Evolutionary conservation across 495 filamentous ascomycete species (phyloP), one percentile per base, ranked within the genome.

Genomic region (Filosporella fistucella): DNA sequence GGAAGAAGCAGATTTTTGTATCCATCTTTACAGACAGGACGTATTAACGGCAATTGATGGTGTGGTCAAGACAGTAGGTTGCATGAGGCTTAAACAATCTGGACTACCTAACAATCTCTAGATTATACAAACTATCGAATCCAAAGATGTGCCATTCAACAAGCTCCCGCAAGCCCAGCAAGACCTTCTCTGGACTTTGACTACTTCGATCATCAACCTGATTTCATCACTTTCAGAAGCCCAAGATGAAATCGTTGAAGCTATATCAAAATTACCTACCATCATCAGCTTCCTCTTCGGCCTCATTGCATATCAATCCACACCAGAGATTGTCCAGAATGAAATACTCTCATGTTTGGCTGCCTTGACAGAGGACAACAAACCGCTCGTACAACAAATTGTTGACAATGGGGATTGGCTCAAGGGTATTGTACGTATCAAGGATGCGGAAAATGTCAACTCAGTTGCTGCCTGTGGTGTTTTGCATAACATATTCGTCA

Each of bases 1-100:
- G 47, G 80, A 83, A 53, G 78, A 81, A 45, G 63, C 67, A 6
- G 77, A 80, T 47, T 81, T 83, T 37, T 77, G 76, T 46, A 63
- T 84, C n/a, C 76, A 82, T 45, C 57, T 84, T 43, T 82, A 70
- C 49, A 62, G 80, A 40, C 63, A 74, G 25, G 78, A 81, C 57
- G 58, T 80, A 17, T 49, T 82, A 30, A 76, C 76, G 16, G 74
- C 79, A 14, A 66, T 77, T 37, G 64, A 70, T 37, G 68, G 71
- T 60, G 74, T 71, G 34, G 62, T 69, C 14, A 61, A 68, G 38
- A 68, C 66, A 45, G 76, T 82, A 60, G 62, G 70, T 55, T 29
- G 2, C 36, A 26, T 35, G 8, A 20, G 18, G 44, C 21, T 45
- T 44, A 21, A 12, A 21, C n/a, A 29, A 2, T 22, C 10, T 1